Base-by-base conservation (phyloP, 108 stramenopile genomes). In the Nitzschia palea region DNA sequence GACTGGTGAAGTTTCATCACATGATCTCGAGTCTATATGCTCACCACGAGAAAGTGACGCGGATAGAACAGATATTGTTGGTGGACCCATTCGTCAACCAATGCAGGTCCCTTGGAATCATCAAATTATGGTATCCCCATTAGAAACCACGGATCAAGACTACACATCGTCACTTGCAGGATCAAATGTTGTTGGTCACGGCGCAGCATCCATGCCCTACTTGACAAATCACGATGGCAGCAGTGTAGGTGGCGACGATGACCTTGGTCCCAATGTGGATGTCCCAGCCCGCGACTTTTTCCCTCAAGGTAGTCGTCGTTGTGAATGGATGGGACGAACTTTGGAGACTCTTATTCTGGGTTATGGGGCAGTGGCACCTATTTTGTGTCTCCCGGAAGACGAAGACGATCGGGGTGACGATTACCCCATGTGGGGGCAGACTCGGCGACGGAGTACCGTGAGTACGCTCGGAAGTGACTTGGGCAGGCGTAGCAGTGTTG, bases 291-390 rank as follows among this genome's bases (percentile, higher is more conserved):
- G 29, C 8, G 68, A 67, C 29, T 74, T 74, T 37, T 63, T 64
- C 3, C 80, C 80, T 12, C 68, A 58, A 0, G 70, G 44, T 6
- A 55, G 60, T 55, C 42, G 63, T 22, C 34, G 67, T n/a, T 31
- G 52, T 53, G 77, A 79, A 53, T 84, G 83, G 83, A 84, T 77
- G 83, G 71, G 83, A 29, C 64, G 83, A 17, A 77, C 72, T 55
- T 59, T 80, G 42, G 83, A 84, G 68, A 71, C 75, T 23, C 71
- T 84, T 5, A 55, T 84, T 37, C 43, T 76, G 56, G 83, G 83
- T 36, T 74, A 70, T 43, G 67, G 23, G 5, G 40, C 65, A 0
- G 59, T 58, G 9, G 67, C 67, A 4, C 74, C 78, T 22, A 64
- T 78, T 26, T 62, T 79, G 27, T 45, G 60, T 48, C 30, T 73